Evolutionary conservation across 78 protist genomes (phyloP), one percentile per base, ranked within the genome.

Genomic region (Chrysochromulina parva): DNA sequence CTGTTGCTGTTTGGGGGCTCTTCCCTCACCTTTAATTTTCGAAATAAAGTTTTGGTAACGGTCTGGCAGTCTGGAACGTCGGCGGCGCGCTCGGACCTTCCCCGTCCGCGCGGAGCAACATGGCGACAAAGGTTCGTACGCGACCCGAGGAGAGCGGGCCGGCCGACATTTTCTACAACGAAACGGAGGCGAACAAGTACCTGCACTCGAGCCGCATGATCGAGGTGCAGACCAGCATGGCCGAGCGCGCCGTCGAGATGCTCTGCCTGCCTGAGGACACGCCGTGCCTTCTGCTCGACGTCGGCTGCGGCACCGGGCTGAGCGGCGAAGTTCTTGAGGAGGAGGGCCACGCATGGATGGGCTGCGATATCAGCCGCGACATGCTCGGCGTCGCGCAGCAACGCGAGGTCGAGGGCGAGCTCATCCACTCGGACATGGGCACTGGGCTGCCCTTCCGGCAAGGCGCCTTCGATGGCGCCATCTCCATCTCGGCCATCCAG

Each of bases 271-370:
- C 85, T 24, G 81, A 71, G 26, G 7, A 73, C 20, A 48, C 3
- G 2, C 7, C 52, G 7, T 58, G 22, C 47, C 82, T 78, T 16
- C 24, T 94, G 24, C 90, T 94, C 2, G 96, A 94, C n/a, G 2
- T 94, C 55, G 96, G 96, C 10, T 94, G 96, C 88, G 96, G 96
- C 22, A 74, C 96, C 22, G 96, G 96, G 0, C 20, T 57, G 53
- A 66, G 88, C 47, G 96, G 96, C 17, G 74, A 13, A 14, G 89
- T 16, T 10, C 28, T 92, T 7, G 52, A 67, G 17, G 53, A 87
- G 20, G 22, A 0, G 1, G 93, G 93, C 13, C 93, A 94, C 85
- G 0, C 48, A 7, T 94, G 96, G 96, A 53, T 92, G 1, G 96
- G 96, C 7, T 13, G 55, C 52, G 96, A 94, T 47, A 69, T 94